A percentile compares a stretch with the other conserved stretches of the same genome.
These are phyloP conservation scores for Epicoccum nigrum DNA, from an alignment of 2,329 filamentous ascomycete genomes.

Conservation along the genomic window DNA sequence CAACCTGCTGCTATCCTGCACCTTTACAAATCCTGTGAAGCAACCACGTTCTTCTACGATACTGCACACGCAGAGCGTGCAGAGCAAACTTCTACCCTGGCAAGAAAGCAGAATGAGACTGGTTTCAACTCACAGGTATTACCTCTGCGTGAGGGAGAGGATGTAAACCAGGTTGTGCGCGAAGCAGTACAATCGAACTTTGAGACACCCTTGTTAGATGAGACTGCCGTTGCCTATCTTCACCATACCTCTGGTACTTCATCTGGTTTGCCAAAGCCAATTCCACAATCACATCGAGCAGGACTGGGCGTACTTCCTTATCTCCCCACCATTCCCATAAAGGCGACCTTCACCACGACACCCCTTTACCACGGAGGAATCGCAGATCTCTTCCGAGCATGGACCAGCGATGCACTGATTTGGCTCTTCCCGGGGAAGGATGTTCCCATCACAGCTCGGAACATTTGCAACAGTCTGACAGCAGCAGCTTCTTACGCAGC, in stretches of 20 bases:
- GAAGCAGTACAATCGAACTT: conserved; percentile 12
- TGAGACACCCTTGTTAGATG: conserved; percentile 20
- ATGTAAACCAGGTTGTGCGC: conserved; percentile 30
- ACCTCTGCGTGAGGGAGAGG: conserved; percentile 27
- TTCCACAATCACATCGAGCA: conserved; percentile 63
- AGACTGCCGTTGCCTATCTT: conserved; percentile 60
- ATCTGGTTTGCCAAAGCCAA: conserved; percentile 67
- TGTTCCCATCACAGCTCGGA: conserved; percentile 62
- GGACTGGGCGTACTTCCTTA: conserved; percentile 62
- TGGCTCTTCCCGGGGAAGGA: conserved; percentile 67
- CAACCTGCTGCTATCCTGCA: conserved; percentile 57
- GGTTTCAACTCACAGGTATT: conserved; percentile 19
- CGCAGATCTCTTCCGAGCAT: conserved; percentile 66
- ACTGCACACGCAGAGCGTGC: conserved; percentile 46
- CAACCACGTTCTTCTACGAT: conserved; percentile 56
- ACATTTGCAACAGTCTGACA: conserved; percentile 58
- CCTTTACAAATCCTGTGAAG: conserved; percentile 57
- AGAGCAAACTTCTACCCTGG: conserved; percentile 27
- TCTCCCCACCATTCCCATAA: conserved; percentile 44
- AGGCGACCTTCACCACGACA: conserved; percentile 68
- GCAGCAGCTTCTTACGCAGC: conserved; percentile 37
- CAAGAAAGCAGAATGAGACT: conserved; percentile 14
- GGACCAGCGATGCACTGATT: conserved; percentile 64
- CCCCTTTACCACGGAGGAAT: conserved; percentile 70
- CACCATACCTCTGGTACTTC: conserved; percentile 71